Evolutionary conservation across 2,329 filamentous ascomycete genomes (phyloP).

Genomic region (Calonectria crousiana): DNA sequence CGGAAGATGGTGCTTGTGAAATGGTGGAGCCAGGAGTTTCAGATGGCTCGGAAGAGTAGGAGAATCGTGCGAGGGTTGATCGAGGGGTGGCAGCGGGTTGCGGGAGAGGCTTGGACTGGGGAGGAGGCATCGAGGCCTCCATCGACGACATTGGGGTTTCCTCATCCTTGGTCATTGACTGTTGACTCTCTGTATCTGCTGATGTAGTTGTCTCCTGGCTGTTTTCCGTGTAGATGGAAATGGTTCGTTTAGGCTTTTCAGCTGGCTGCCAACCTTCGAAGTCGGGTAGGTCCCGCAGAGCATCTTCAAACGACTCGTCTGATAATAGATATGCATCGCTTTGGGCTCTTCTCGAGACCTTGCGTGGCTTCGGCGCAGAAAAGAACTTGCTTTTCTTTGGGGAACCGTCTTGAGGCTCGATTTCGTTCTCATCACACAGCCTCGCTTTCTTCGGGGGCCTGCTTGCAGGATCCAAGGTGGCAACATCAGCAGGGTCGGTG

Average conservation of each 20-base stretch:
- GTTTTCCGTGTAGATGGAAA: conserved; percentile 61
- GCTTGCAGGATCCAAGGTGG: conserved; percentile 38
- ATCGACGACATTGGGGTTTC: conserved; percentile 39
- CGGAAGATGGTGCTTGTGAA: conserved; percentile 49
- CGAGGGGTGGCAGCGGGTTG: conserved; percentile 45
- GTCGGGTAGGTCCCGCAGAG: conserved; percentile 63
- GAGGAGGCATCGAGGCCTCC: conserved; percentile 46
- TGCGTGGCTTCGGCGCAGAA: conserved; percentile 45
- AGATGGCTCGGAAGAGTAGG: conserved; percentile 45
- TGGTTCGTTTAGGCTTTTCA: conserved; percentile 50
- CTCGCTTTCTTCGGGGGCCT: conserved; percentile 70
- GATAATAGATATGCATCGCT: conserved; percentile 63
- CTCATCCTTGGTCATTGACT: conserved; percentile 35
- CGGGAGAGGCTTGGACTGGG: conserved; percentile 37
- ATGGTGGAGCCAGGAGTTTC: conserved; percentile 52
- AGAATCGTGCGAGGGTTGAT: conserved; percentile 50
- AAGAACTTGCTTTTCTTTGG: conserved; percentile 69
- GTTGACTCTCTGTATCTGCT: conserved; percentile 37
- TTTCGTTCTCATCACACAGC: conserved; percentile 63
- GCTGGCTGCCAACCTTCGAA: conserved; percentile 60
- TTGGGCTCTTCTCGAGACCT: conserved; percentile 46
- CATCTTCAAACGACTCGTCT: conserved; percentile 70
- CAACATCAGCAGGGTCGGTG: conserved; percentile 13
- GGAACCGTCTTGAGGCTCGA: conserved; percentile 47
- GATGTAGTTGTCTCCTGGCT: conserved; percentile 40